Evolutionary conservation across 345 rosid species (phyloP).

Genomic region (Brassica nigra): DNA sequence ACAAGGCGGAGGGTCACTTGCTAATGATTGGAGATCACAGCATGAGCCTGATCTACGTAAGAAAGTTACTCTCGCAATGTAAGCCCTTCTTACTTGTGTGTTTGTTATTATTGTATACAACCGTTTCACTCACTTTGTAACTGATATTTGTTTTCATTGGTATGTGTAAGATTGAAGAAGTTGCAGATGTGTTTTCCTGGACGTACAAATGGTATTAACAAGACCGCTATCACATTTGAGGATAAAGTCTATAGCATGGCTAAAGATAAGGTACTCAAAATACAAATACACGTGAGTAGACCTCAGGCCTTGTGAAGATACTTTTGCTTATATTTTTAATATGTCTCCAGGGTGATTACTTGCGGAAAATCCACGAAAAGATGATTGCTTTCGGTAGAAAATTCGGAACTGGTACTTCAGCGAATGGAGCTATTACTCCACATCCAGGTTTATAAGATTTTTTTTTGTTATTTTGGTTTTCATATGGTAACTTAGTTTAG

Average conservation of each 20-base stretch:
- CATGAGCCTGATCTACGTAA: conserved; percentile 50
- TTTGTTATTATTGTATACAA: background rate
- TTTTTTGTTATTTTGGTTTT: background rate
- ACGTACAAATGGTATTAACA: background rate
- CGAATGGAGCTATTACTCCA: background rate
- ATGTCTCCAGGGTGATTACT: background rate
- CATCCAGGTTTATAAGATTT: background rate
- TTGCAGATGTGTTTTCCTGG: background rate
- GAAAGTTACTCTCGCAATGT: conserved; percentile 59
- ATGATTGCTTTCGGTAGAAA: conserved; percentile 4
- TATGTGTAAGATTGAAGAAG: background rate
- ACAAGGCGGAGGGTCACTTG: conserved; percentile 47
- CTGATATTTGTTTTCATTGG: background rate
- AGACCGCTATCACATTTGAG: background rate
- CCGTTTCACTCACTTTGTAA: background rate
- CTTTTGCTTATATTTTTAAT: background rate
- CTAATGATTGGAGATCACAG: conserved; percentile 68
- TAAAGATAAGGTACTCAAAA: background rate
- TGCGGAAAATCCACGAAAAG: background rate
- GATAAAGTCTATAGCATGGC: background rate
- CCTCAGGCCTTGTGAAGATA: background rate
- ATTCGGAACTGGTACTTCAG: background rate
- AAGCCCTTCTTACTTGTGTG: conserved; percentile 23
- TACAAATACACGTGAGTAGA: background rate
- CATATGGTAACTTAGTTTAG: background rate